These are phyloP conservation scores for Penicillium sp. DNA, from an alignment of 2,329 filamentous ascomycete species.

Conservation along the genomic window DNA sequence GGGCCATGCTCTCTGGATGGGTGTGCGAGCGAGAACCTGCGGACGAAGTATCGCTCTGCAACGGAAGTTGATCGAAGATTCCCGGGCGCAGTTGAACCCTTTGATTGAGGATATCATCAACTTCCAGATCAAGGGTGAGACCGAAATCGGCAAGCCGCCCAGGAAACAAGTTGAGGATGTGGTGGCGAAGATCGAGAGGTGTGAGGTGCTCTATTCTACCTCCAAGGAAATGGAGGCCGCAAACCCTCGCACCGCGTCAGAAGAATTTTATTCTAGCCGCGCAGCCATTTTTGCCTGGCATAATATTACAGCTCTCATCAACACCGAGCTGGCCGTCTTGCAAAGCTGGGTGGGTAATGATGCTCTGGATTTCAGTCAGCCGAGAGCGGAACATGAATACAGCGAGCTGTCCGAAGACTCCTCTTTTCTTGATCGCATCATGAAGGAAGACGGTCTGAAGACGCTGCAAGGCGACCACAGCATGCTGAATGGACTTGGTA, in stretches of 20 bases:
- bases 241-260: slow-evolving; percentile 75
- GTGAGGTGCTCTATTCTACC: slow-evolving; percentile 82
- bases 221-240: slow-evolving; percentile 71
- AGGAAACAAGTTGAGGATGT: slow-evolving; percentile 87
- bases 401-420: slow-evolving; percentile 82
- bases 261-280: slow-evolving; percentile 76
- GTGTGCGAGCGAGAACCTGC: slow-evolving; percentile 78
- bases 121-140: slow-evolving; percentile 92
- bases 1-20: slow-evolving; percentile 79
- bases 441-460: slow-evolving; percentile 94
- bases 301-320: slow-evolving; percentile 95
- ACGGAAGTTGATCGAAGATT: slow-evolving; percentile 83
- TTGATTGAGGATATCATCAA: slow-evolving; percentile 84
- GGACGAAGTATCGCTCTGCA: slow-evolving; percentile 84
- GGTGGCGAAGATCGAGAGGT: slow-evolving; percentile 85
- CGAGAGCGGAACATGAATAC: slow-evolving; percentile 67
- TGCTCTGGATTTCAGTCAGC: slow-evolving; percentile 84
- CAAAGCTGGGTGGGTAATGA: slow-evolving; percentile 97
- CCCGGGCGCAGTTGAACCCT: slow-evolving; percentile 70
- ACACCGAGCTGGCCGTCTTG: slow-evolving; percentile 85
- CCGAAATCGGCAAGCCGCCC: slow-evolving; percentile 84
- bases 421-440: slow-evolving; percentile 88
- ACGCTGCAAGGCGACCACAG: slow-evolving; percentile 81
- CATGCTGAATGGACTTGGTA: slow-evolving; percentile 80
- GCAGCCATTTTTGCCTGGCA: slow-evolving; percentile 93